Evolutionary conservation across 768 basidiomycete genomes (phyloP).

Genomic region (Leucocoprinus birnbaumii): DNA sequence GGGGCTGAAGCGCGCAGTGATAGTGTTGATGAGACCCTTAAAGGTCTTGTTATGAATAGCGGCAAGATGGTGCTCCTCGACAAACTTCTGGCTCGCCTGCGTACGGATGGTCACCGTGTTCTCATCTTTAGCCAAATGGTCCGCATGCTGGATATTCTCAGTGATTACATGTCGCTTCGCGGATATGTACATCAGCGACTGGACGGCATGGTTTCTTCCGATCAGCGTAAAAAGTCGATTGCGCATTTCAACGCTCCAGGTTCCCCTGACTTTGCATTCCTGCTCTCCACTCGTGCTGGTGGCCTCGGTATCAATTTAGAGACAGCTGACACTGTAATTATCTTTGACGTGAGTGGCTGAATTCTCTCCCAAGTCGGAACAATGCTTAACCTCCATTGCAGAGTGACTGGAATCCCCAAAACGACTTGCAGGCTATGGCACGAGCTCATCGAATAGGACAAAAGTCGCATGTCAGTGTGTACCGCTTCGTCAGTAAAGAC

Average conservation of each 20-base stretch:
- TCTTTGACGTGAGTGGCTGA: slow-evolving; percentile 80
- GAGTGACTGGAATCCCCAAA: slow-evolving; percentile 99
- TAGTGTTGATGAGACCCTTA: slow-evolving; percentile 78
- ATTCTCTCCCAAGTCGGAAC: slow-evolving; percentile 6
- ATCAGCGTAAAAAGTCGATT: slow-evolving; percentile 91
- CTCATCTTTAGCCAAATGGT: slow-evolving; percentile 99
- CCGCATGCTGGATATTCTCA: slow-evolving; percentile 96
- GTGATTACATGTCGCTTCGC: slow-evolving; percentile 90
- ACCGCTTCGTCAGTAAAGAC: slow-evolving; percentile 97
- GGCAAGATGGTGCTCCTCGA: slow-evolving; percentile 98
- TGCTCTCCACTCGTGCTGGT: slow-evolving; percentile 94
- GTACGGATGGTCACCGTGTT: slow-evolving; percentile 92
- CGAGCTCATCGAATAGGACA: slow-evolving; percentile 99
- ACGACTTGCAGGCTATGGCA: slow-evolving; percentile 99
- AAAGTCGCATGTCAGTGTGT: slow-evolving; percentile 97
- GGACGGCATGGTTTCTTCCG: slow-evolving; percentile 94
- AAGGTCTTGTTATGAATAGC: slow-evolving; percentile 97
- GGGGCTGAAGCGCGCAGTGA: slow-evolving; percentile 75
- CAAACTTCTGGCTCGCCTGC: slow-evolving; percentile 88
- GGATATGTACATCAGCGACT: slow-evolving; percentile 92
- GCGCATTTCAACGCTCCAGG: slow-evolving; percentile 94
- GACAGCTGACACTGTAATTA: slow-evolving; percentile 98
- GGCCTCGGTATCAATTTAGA: slow-evolving; percentile 98
- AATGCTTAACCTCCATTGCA: slow-evolving; percentile 25
- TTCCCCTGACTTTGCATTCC: slow-evolving; percentile 94